Base-by-base conservation (phyloP, 352 stramenopile species). In the Phytophthora constricta region DNA sequence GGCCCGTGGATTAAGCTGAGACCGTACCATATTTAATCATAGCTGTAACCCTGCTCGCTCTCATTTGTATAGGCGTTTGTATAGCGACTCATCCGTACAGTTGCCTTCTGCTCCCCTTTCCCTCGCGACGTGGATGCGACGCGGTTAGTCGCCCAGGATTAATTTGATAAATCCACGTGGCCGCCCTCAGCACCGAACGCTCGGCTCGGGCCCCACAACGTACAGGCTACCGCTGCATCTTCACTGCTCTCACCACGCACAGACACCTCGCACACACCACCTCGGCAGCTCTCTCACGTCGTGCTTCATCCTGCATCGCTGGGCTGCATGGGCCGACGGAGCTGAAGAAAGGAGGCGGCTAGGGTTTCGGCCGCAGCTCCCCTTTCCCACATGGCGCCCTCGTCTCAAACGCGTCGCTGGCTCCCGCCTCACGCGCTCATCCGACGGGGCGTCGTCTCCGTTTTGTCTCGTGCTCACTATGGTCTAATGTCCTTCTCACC, bases 391-490 rank as follows among this genome's bases (percentile, higher is more conserved):
- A 5, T 5, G 2, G 20, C 31, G 59, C 65, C 65, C 65, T 68
- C 65, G 65, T 72, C 65, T 72, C 65, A 72, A 72, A 37, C 34
- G 31, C 57, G 53, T 65, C 47, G 46, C 54, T 63, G 46, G 45
- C 62, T 58, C 65, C 65, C 59, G 65, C 65, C 65, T 72, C 58
- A 68, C 17, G 33, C 2, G 10, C 11, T 16, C n/a, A 19, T 16
- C 11, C 34, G 25, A 33, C 4, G 52, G 51, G 22, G 28, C 23
- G 65, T 53, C 59, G 45, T 22, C 58, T 28, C 19, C 52, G n/a
- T n/a, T n/a, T n/a, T n/a, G n/a, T n/a, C n/a, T n/a, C n/a, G n/a
- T n/a, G 31, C 31, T 37, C 13, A 37, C 31, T 37, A 7, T 19
- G 17, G 14, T 19, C 39, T 20, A n/a, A 14, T 46, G 16, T 14